These are phyloP conservation scores for Tetracladium setigerum DNA, from an alignment of 495 filamentous ascomycete species.

Conservation along the genomic window DNA sequence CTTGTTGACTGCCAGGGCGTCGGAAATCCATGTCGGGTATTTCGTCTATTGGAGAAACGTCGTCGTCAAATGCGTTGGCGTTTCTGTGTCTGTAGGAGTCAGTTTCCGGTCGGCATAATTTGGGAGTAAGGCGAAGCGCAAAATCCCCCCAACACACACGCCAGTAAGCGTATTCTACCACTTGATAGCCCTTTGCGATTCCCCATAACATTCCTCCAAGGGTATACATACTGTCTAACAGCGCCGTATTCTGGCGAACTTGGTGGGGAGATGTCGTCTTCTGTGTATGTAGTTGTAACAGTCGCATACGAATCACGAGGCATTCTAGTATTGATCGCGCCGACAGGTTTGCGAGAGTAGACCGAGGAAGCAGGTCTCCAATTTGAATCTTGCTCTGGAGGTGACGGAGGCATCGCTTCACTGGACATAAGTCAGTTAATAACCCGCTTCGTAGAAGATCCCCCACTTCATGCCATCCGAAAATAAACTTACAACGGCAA, in stretches of 20 bases:
- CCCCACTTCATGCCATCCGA: not conserved
- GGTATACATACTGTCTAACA: conserved; percentile 2
- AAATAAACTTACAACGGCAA: conserved; percentile 17
- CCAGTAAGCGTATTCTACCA: no score
- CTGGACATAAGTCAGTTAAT: not conserved
- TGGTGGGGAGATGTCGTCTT: conserved; percentile 23
- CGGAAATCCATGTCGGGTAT: conserved; percentile 25
- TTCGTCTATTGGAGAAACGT: conserved; percentile 49
- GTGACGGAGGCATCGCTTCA: conserved; percentile 8
- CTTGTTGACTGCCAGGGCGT: conserved; percentile 9
- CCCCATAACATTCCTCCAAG: conserved; percentile 4
- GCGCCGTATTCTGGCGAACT: conserved; percentile 17
- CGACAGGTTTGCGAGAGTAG: conserved; percentile 16
- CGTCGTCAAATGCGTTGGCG: conserved; percentile 20
- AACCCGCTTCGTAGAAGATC: not conserved
- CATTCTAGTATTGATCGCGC: conserved; percentile 7
- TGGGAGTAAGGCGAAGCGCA: no score
- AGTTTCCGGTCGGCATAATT: not conserved
- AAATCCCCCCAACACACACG: no score
- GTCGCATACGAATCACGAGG: conserved; percentile 3
- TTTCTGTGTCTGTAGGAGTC: conserved; percentile 6
- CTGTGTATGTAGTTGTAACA: conserved; percentile 5
- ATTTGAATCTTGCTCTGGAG: conserved; percentile 8
- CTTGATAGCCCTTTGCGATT: no score
- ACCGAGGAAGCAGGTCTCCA: conserved; percentile 20